Conservation (phyloP, 1,284 basidiomycete genomes). For the Boletus subluridellus region DNA sequence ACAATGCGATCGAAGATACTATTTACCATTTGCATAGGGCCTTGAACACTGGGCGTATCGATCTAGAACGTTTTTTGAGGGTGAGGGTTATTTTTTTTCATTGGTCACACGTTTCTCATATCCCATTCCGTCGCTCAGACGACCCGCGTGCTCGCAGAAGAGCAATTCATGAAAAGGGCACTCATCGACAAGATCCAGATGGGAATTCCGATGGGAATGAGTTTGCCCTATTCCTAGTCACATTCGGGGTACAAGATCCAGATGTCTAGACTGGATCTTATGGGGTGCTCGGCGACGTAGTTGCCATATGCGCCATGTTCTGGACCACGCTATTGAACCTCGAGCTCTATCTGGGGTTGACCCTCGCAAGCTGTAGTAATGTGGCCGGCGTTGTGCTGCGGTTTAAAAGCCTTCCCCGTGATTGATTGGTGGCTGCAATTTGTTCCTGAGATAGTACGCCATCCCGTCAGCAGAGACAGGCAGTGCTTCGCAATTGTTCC, state of each 20-base stretch:
- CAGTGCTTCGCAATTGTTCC: constrained; percentile 34
- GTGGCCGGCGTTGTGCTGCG: constrained; percentile 27
- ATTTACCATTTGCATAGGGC: constrained; percentile 96
- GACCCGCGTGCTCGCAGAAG: constrained; percentile 83
- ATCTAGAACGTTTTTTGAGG: constrained; percentile 88
- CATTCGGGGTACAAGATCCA: constrained; percentile 36
- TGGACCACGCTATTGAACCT: constrained; percentile 30
- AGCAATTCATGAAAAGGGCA: constrained; percentile 92
- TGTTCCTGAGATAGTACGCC: constrained; percentile 28
- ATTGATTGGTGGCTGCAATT: constrained; percentile 32
- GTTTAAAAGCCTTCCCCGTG: constrained; percentile 20
- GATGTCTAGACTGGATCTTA: constrained; percentile 26
- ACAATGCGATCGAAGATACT: constrained; percentile 97
- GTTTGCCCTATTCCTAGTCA: constrained; percentile 31
- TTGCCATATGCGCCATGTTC: constrained; percentile 39
- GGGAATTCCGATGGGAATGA: constrained; percentile 59
- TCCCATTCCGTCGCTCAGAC: constrained; percentile 49
- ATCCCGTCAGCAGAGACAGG: constrained; percentile 24
- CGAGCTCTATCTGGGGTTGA: constrained; percentile 27
- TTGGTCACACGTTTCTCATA: constrained; percentile 26
- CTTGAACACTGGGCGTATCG: constrained; percentile 86
- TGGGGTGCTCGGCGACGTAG: constrained; percentile 37
- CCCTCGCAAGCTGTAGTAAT: constrained; percentile 17
- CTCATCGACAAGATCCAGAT: constrained; percentile 82
- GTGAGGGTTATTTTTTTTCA: constrained; percentile 44